Conservation (phyloP, 768 basidiomycete species). For the Suillus luteus region DNA sequence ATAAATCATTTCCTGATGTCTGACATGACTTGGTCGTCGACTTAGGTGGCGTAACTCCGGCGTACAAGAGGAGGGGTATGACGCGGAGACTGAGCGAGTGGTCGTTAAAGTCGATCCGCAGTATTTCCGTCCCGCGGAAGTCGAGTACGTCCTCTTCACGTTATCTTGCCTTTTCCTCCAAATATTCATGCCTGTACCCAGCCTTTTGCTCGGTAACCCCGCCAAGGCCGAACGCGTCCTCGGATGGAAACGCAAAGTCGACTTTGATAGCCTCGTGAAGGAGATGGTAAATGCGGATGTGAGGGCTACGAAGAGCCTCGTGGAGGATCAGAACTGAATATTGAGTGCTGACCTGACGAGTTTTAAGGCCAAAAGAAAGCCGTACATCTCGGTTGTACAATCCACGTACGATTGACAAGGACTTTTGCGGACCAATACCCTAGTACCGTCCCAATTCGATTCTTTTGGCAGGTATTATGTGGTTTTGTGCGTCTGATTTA, state of each 20-base stretch:
- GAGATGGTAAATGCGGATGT: slow-evolving; percentile 92
- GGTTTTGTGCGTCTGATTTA: too few relatives aligned
- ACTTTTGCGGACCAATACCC: neutral
- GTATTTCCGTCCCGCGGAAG: slow-evolving; percentile 96
- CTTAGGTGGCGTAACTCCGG: slow-evolving; percentile 76
- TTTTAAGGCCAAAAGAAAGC: neutral
- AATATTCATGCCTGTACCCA: slow-evolving; percentile 27
- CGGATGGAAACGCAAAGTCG: slow-evolving; percentile 87
- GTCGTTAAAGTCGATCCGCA: slow-evolving; percentile 84
- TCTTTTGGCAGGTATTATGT: neutral
- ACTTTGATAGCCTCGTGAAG: slow-evolving; percentile 81
- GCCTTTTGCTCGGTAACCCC: slow-evolving; percentile 84
- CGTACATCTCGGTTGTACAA: neutral
- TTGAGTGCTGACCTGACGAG: neutral
- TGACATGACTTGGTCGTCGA: slow-evolving; percentile 4
- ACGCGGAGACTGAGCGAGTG: slow-evolving; percentile 64
- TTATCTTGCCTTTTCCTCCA: slow-evolving; percentile 5
- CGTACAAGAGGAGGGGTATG: slow-evolving; percentile 73
- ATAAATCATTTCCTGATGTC: neutral
- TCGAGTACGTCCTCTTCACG: slow-evolving; percentile 63
- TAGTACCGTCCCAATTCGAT: neutral
- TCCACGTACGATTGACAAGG: neutral
- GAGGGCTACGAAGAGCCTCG: slow-evolving; percentile 66
- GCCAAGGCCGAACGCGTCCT: slow-evolving; percentile 86
- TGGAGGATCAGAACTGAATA: slow-evolving; percentile 80